Percentiles rank a stretch among this genome's conserved stretches.
Evolutionary conservation across 208 protist genomes (phyloP).

Genomic region (Trypanosomatidae sp.): DNA sequence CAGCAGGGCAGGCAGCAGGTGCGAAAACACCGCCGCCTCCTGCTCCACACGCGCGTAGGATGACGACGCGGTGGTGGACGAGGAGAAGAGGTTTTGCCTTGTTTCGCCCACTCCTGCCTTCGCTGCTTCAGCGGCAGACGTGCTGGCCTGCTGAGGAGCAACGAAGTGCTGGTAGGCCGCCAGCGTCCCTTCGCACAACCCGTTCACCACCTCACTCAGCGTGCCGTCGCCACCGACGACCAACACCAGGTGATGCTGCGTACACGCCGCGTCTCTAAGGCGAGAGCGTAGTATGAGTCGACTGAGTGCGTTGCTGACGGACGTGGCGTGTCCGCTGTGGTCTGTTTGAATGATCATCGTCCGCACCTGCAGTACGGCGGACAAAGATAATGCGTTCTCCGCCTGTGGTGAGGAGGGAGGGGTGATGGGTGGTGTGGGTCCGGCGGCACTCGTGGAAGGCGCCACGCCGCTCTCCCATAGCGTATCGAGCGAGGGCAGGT

Average conservation of each 20-base stretch:
- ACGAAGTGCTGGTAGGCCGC: constrained; percentile 16
- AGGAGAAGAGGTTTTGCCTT: too few relatives aligned
- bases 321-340: constrained; percentile 13
- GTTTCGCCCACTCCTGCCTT: too few relatives aligned
- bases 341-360: constrained; percentile 22
- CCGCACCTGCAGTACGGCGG: too few relatives aligned
- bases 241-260: constrained; percentile 40
- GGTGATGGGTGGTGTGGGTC: too few relatives aligned
- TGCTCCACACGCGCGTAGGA: constrained; percentile 44
- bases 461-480: too few relatives aligned
- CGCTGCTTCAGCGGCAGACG: neutral
- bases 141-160: neutral
- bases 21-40: constrained; percentile 49
- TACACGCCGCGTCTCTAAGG: neutral
- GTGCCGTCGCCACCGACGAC: constrained; percentile 79
- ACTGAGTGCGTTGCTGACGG: constrained; percentile 18
- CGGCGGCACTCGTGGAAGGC: neutral
- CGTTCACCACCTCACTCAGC: constrained; percentile 79
- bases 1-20: constrained; percentile 66
- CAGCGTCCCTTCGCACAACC: constrained; percentile 61
- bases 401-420: too few relatives aligned
- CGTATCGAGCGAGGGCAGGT: too few relatives aligned
- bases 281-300: constrained; percentile 16
- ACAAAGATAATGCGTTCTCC: too few relatives aligned
- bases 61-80: too few relatives aligned